Base-by-base conservation (phyloP, 306 rosid species). In the Prunus mongolica region DNA sequence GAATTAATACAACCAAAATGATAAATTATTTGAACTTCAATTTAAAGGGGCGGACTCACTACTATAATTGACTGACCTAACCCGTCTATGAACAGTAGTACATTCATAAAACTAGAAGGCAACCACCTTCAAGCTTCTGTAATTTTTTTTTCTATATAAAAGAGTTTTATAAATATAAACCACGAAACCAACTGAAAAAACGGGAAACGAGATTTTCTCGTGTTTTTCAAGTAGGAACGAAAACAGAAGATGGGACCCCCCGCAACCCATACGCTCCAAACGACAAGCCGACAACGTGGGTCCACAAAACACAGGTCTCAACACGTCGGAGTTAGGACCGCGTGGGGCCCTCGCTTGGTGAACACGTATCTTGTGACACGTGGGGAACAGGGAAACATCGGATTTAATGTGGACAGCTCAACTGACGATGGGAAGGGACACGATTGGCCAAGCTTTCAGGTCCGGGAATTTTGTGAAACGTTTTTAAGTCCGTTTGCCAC, bases 211-310 rank as follows among this genome's bases (percentile, higher is more conserved):
- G 12, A 76, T 20, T 38, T 38, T 13, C 8, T 12, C 47, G 32
- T 6, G 18, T 20, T 41, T 3, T 15, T 2, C 12, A 15, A 24
- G 51, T 25, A 8, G 71, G 63, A 71, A 34, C 12, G 64, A 10
- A 3, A 10, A 57, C 63, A 57, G 3, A 24, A 27, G 10, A 28
- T 65, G 19, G 78, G 79, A 55, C 84, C 84, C 77, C 32, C 84
- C 79, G 32, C 72, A 6, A 77, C 28, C 10, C 24, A 38, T 49
- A 38, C 62, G 45, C 72, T 87, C 86, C 82, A 71, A 83, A 87
- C 79, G 90, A 88, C 93, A 91, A 86, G 27, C 84, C 85, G 93
- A 87, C 96, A 88, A 60, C 67, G 79, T 13, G 82, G 88, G 91
- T 19, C 90, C 90, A 20, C 54, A 8, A 12, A 65, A 65, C 71